Evolutionary conservation across 2,329 filamentous ascomycete genomes (phyloP).

Genomic region (Phaeosphaeriaceae sp.): DNA sequence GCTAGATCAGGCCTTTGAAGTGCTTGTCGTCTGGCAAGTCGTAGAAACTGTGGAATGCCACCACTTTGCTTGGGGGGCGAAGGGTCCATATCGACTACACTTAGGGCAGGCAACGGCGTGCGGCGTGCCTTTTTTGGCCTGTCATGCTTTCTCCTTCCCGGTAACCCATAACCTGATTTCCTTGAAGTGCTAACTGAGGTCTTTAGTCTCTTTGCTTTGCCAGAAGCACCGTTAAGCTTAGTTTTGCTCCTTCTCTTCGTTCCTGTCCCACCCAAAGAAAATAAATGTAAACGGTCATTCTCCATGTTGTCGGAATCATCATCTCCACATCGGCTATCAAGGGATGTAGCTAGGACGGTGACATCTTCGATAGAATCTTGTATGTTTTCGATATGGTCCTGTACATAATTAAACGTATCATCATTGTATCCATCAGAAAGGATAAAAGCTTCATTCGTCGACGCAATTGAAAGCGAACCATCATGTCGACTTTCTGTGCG

Average conservation of each 20-base stretch:
- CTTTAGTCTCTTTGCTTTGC: slow-evolving; percentile 23
- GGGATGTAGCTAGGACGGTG: slow-evolving; percentile 27
- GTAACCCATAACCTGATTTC: background rate
- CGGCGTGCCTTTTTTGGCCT: slow-evolving; percentile 15
- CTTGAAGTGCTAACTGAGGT: slow-evolving; percentile 3
- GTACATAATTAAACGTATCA: slow-evolving; percentile 12
- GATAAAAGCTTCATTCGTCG: slow-evolving; percentile 28
- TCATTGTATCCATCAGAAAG: slow-evolving; percentile 48
- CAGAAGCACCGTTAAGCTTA: slow-evolving; percentile 47
- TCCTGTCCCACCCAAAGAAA: slow-evolving; percentile 25
- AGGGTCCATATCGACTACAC: slow-evolving; percentile 60
- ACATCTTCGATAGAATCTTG: slow-evolving; percentile 29
- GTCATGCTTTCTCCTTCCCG: slow-evolving; percentile 11
- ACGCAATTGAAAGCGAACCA: background rate
- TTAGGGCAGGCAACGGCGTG: slow-evolving; percentile 43
- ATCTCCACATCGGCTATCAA: slow-evolving; percentile 34
- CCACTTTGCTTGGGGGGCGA: slow-evolving; percentile 30
- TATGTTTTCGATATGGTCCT: slow-evolving; percentile 9
- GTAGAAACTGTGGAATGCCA: slow-evolving; percentile 60
- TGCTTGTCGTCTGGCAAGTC: slow-evolving; percentile 61
- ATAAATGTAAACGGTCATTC: slow-evolving; percentile 52
- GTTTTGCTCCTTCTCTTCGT: slow-evolving; percentile 45
- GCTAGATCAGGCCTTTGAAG: slow-evolving; percentile 56
- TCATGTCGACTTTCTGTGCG: slow-evolving; percentile 5
- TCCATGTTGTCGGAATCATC: slow-evolving; percentile 51